Evolutionary conservation across 2,329 filamentous ascomycete species (phyloP).

Genomic region (Aspergillus tubingensis): DNA sequence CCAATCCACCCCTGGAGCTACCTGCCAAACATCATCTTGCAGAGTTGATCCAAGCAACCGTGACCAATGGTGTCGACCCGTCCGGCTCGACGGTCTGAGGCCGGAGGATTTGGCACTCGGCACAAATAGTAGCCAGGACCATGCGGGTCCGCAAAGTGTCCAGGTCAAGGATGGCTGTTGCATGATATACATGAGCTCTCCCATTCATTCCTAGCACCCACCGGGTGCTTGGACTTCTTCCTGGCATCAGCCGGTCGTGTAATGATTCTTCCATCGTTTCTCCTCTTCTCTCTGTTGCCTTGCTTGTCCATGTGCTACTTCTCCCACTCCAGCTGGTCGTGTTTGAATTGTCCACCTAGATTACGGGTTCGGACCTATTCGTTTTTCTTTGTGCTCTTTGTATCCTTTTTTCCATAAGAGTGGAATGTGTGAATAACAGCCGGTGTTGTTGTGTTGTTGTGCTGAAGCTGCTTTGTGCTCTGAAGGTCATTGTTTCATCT

Average conservation of each 20-base stretch:
- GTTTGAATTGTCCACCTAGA: neutral
- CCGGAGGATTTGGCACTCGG: constrained; percentile 19
- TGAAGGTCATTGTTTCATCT: constrained; percentile 14
- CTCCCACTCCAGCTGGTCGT: too few species aligned
- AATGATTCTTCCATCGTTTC: neutral
- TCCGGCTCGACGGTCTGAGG: neutral
- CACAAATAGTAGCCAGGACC: constrained; percentile 8
- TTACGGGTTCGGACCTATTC: neutral
- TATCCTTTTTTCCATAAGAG: neutral
- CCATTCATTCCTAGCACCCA: neutral
- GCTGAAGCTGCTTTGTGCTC: neutral
- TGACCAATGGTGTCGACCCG: constrained; percentile 15
- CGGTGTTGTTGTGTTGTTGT: neutral
- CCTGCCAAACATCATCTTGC: constrained; percentile 12
- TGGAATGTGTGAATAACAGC: constrained; percentile 11
- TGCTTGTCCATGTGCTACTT: neutral
- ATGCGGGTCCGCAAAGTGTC: constrained; percentile 5
- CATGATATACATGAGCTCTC: neutral
- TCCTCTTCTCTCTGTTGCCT: neutral
- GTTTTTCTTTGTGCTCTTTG: neutral
- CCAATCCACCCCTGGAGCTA: constrained; percentile 18
- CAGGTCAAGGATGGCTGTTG: constrained; percentile 6
- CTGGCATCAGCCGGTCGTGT: neutral
- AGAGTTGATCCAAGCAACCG: constrained; percentile 5
- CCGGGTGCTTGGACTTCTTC: neutral